Evolutionary conservation across 768 basidiomycete genomes (phyloP), one percentile per base, ranked within the genome.

Genomic region (Rhizopogon roseolus): DNA sequence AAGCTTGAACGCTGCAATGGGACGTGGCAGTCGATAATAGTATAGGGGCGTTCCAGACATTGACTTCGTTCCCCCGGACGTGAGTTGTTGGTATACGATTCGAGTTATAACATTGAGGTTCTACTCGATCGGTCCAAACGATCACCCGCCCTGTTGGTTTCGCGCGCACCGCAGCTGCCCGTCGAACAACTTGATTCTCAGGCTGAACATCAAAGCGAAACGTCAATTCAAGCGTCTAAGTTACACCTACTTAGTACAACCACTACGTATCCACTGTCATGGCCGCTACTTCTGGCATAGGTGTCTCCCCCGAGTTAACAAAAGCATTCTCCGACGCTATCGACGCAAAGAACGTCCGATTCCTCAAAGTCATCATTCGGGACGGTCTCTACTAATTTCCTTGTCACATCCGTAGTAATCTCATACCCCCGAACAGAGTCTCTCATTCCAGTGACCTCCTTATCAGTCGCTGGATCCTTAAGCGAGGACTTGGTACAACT

Each of bases 201-300:
- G n/a, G n/a, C n/a, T 32, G 10, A 32, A 22, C 34, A 48, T 22
- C 22, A 9, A 45, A 34, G 14, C 19, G 13, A 19, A 34, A 34
- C 4, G 1, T 32, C 8, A 34, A 8, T 19, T 34, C 29, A 48
- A 42, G 22, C 25, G 38, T 41, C 38, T 14, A n/a, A 39, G 29
- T 32, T 10, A 32, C 29, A 8, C 29, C 29, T 32, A 32, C 29
- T 8, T 34, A 29, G 25, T 28, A 29, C 5, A 10, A 44, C 29
- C 29, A 9, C 27, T 8, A 32, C 29, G 29, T 40, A 25, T 52
- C 22, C 28, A 29, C 37, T 37, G 55, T 8, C 48, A 91, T 93
- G 90, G 84, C 86, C 46, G 80, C 88, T 39, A 77, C 78, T 5
- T 90, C 88, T 57, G 89, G 88, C 25, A 91, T 93, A 62, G 67